Conservation (phyloP, 306 rosid genomes). For the Ziziphus jujuba region DNA sequence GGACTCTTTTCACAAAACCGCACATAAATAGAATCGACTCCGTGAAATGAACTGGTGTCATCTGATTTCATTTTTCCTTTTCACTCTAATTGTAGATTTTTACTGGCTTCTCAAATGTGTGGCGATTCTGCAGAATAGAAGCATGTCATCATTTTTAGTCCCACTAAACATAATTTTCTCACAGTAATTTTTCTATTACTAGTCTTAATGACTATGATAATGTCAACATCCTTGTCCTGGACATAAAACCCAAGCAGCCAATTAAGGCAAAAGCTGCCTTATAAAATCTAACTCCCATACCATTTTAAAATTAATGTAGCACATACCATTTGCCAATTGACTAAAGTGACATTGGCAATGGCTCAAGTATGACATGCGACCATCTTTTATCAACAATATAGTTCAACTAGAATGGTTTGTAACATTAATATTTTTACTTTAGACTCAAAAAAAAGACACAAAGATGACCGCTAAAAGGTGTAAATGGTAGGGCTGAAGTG, state of each 20-base stretch:
- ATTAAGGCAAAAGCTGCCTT: no score
- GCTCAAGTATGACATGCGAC: no score
- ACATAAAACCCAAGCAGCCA: neutral
- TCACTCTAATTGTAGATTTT: conserved; percentile 56
- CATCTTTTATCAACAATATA: no score
- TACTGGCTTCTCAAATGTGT: conserved; percentile 66
- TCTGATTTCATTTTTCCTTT: neutral
- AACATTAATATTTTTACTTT: no score
- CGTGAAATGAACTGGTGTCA: conserved; percentile 18
- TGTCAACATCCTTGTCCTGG: neutral
- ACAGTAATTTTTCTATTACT: conserved; percentile 1
- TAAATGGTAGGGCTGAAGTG: no score
- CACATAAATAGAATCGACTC: conserved; percentile 4
- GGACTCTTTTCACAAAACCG: conserved; percentile 3
- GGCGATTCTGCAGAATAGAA: conserved; percentile 66
- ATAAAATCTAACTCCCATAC: no score
- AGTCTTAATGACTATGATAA: neutral
- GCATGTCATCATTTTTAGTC: neutral
- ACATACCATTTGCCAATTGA: no score
- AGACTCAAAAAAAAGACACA: no score
- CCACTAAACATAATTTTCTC: neutral
- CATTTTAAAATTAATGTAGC: no score
- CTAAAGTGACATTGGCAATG: no score
- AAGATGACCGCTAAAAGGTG: no score
- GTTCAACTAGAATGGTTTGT: no score